These are phyloP conservation scores for Globisporangium nodosum DNA, from an alignment of 352 stramenopile genomes.

Conservation along the genomic window DNA sequence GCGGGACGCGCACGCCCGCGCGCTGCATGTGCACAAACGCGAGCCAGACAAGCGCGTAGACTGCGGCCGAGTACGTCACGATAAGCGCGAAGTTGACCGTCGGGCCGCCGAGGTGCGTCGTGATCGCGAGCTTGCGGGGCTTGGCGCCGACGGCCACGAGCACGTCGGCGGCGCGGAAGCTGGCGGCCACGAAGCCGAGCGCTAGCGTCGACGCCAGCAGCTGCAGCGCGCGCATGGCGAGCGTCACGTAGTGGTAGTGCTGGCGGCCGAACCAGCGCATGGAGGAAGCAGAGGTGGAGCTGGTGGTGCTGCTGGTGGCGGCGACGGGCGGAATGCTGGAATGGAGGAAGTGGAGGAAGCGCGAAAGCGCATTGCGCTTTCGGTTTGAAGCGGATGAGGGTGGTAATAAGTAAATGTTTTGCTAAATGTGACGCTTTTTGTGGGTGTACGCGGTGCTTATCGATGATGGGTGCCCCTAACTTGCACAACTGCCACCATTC, in stretches of 20 bases:
- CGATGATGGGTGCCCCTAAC: too few species aligned
- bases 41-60: slow-evolving; percentile 51
- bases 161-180: slow-evolving; percentile 36
- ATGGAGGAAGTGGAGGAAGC: too few species aligned
- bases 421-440: too few species aligned
- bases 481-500: too few species aligned
- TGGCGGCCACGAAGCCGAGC: slow-evolving; percentile 39
- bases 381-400: too few species aligned
- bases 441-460: too few species aligned
- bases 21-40: slow-evolving; percentile 31
- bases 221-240: slow-evolving; percentile 51
- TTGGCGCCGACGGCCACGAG: slow-evolving; percentile 12
- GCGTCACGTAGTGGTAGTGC: slow-evolving; percentile 33
- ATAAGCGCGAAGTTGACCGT: slow-evolving; percentile 56
- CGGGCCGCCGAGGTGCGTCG: slow-evolving; percentile 53
- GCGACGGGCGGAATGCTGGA: too few species aligned
- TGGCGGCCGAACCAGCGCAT: slow-evolving; percentile 25
- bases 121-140: slow-evolving; percentile 32
- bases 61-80: slow-evolving; percentile 45
- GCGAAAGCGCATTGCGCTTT: too few species aligned
- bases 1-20: slow-evolving; percentile 23
- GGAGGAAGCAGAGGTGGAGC: slow-evolving; percentile 1
- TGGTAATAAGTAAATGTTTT: too few species aligned
- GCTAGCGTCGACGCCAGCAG: slow-evolving; percentile 34
- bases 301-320: slow-evolving; percentile 2